Percentiles rank a stretch among this genome's conserved stretches.
Evolutionary conservation across 768 basidiomycete genomes (phyloP).

Genomic region (Asterophora lycoperdoides): DNA sequence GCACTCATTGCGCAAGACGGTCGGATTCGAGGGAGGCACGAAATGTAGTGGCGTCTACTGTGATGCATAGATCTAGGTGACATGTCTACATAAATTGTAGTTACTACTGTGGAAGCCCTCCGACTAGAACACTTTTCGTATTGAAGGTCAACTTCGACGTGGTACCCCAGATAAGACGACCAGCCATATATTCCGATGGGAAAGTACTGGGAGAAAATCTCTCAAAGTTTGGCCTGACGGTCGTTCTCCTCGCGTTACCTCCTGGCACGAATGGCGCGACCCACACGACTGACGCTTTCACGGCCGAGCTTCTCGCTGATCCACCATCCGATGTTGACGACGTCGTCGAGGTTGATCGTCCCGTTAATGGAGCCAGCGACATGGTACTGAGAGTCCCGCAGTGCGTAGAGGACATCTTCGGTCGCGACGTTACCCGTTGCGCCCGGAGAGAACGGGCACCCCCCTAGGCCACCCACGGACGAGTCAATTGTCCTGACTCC

Average conservation of each 20-base stretch:
- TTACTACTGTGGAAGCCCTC: too few species aligned
- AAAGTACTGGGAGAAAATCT: not conserved
- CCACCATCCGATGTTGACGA: conserved; percentile 82
- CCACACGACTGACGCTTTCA: conserved; percentile 72
- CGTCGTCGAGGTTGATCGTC: conserved; percentile 54
- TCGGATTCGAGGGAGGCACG: too few species aligned
- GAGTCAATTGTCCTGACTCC: conserved; percentile 83
- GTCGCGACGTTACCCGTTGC: conserved; percentile 95
- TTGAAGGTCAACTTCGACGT: too few species aligned
- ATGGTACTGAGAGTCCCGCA: conserved; percentile 59
- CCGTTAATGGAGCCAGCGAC: conserved; percentile 40
- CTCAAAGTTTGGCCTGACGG: conserved; percentile 9
- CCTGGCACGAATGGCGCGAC: conserved; percentile 61
- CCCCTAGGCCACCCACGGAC: conserved; percentile 86
- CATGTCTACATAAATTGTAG: too few species aligned
- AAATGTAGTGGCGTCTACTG: too few species aligned
- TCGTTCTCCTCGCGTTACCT: conserved; percentile 9
- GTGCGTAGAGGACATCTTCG: conserved; percentile 84
- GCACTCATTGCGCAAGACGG: too few species aligned
- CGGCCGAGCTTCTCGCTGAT: conserved; percentile 64
- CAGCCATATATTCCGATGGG: not conserved
- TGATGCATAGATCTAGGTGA: too few species aligned
- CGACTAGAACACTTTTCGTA: too few species aligned
- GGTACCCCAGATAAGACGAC: not conserved
- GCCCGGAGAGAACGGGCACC: conserved; percentile 94